Conservation (phyloP, 345 rosid genomes). For the Lagerstroemia speciosa region DNA sequence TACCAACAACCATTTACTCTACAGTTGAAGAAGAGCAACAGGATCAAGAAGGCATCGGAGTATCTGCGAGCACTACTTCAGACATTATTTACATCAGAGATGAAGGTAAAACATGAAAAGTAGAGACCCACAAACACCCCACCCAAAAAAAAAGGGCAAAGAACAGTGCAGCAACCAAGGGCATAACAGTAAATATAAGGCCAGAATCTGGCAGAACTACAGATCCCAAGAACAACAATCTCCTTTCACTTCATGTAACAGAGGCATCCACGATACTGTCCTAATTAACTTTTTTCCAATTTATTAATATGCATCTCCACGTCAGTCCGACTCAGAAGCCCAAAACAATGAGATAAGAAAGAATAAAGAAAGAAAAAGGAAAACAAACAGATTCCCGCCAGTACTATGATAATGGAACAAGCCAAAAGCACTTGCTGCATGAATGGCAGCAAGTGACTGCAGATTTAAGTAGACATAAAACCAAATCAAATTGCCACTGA, state of each 20-base stretch:
- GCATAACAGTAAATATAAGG: constrained; percentile 18
- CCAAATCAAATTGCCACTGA: not conserved
- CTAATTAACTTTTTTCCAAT: not conserved
- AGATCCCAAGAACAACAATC: constrained; percentile 18
- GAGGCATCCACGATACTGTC: not conserved
- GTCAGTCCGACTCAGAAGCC: not conserved
- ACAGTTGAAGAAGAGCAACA: not conserved
- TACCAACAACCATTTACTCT: not conserved
- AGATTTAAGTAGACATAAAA: not conserved
- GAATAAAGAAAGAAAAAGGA: not conserved
- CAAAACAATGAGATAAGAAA: not conserved
- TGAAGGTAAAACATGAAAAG: not conserved
- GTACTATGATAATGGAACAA: not conserved
- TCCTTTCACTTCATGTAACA: not conserved
- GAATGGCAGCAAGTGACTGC: not conserved
- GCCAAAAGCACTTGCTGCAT: constrained; percentile 3
- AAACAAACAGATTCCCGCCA: constrained; percentile 1
- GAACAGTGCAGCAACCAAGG: constrained; percentile 15
- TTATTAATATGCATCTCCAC: not conserved
- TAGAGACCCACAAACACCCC: not conserved
- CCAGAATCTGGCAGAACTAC: constrained; percentile 20
- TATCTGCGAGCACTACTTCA: not conserved
- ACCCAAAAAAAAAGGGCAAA: not conserved
- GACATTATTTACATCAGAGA: not conserved
- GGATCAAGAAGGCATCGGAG: not conserved